These are phyloP conservation scores for Ganoderma lucidum DNA, from an alignment of 1,284 basidiomycete genomes.

Conservation along the genomic window DNA sequence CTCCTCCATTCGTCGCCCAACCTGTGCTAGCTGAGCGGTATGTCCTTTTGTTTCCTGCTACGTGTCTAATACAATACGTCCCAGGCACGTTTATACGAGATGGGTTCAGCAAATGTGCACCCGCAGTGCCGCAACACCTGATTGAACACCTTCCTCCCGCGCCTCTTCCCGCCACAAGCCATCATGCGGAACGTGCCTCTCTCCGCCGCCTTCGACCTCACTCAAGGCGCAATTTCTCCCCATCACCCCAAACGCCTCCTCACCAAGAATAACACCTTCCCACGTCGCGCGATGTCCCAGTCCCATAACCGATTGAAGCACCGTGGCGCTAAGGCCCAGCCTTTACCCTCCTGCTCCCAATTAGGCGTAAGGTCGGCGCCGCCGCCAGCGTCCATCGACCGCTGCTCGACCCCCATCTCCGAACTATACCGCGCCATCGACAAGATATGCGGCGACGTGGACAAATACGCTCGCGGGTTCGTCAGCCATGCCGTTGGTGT, in stretches of 20 bases:
- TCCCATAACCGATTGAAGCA: background rate
- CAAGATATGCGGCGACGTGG: background rate
- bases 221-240: background rate
- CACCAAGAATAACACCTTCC: background rate
- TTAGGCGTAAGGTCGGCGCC: background rate
- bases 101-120: background rate
- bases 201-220: slow-evolving; percentile 1
- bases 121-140: background rate
- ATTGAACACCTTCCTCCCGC: background rate
- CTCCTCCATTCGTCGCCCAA: background rate
- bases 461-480: background rate
- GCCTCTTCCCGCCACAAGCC: background rate
- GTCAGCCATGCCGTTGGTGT: background rate
- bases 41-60: background rate
- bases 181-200: background rate
- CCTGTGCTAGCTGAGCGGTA: background rate
- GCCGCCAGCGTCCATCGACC: background rate
- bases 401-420: background rate
- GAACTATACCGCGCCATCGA: background rate
- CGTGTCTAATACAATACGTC: background rate
- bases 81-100: background rate
- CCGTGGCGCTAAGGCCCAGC: background rate
- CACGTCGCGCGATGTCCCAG: background rate
- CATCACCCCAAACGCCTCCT: background rate
- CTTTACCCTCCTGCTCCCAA: background rate